These are phyloP conservation scores for Daldinia concentrica DNA, from an alignment of 495 filamentous ascomycete genomes.

Conservation along the genomic window DNA sequence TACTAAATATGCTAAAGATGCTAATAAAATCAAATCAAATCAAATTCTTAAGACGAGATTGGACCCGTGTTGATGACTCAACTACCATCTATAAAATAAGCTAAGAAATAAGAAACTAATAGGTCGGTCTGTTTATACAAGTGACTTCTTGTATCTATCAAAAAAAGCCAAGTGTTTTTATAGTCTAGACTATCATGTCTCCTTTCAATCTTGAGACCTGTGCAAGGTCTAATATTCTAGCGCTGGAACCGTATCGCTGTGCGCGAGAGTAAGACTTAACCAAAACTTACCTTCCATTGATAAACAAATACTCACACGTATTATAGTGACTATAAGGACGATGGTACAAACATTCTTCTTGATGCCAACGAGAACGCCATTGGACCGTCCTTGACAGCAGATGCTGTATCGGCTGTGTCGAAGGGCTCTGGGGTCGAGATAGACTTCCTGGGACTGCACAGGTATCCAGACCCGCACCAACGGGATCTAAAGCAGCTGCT, in stretches of 20 bases:
- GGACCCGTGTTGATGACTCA: slow-evolving; percentile 1
- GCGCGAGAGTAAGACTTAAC: slow-evolving; percentile 74
- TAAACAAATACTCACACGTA: slow-evolving; percentile 37
- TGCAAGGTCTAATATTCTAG: slow-evolving; percentile 83
- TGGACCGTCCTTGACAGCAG: slow-evolving; percentile 69
- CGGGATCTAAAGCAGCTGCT: slow-evolving; percentile 82
- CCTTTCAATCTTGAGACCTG: slow-evolving; percentile 81
- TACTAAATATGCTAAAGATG: slow-evolving; percentile 6
- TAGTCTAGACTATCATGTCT: slow-evolving; percentile 49
- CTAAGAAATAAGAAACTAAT: not conserved
- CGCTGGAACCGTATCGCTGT: slow-evolving; percentile 84
- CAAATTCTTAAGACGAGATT: not conserved
- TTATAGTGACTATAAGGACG: slow-evolving; percentile 95
- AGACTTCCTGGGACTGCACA: slow-evolving; percentile 81
- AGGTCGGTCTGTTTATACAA: not conserved
- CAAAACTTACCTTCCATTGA: not conserved
- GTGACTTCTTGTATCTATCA: not conserved
- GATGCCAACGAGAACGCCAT: slow-evolving; percentile 99
- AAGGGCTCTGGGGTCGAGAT: slow-evolving; percentile 53
- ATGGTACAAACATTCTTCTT: slow-evolving; percentile 94
- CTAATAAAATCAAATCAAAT: not conserved
- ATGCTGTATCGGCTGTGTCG: slow-evolving; percentile 38
- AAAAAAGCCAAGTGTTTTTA: not conserved
- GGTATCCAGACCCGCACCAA: slow-evolving; percentile 98
- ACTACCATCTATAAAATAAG: not conserved